phyloP scores from a whole-genome alignment of 2,329 filamentous ascomycete species.

The Geoglossum cookeanum region DNA sequence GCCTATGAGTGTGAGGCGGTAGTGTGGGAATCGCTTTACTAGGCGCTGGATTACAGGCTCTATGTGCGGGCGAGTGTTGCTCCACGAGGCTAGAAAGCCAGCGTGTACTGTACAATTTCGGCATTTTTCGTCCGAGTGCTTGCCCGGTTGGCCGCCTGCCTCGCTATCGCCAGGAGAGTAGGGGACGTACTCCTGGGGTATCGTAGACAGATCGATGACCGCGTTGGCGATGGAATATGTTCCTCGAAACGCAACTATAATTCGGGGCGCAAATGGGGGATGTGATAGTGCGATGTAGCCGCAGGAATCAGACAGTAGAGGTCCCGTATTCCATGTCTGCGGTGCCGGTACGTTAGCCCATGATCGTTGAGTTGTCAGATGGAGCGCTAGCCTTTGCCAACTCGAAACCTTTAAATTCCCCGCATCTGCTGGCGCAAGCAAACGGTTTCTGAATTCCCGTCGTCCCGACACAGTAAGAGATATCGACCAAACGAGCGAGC shows the following conservation, averaged over 20 bases:
- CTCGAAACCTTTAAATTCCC: constrained; percentile 62
- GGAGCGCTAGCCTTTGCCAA: constrained; percentile 39
- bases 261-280: constrained; percentile 34
- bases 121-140: constrained; percentile 27
- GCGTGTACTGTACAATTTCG: constrained; percentile 80
- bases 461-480: constrained; percentile 79
- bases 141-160: background rate
- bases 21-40: constrained; percentile 42
- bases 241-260: constrained; percentile 79
- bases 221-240: constrained; percentile 90
- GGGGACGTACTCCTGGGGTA: constrained; percentile 78
- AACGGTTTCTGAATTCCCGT: constrained; percentile 73
- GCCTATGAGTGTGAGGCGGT: constrained; percentile 61
- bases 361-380: background rate
- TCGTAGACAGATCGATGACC: constrained; percentile 71
- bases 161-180: constrained; percentile 40
- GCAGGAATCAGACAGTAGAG: constrained; percentile 72
- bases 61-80: constrained; percentile 48
- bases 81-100: constrained; percentile 78
- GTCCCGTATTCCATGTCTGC: constrained; percentile 74
- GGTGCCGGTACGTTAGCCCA: background rate
- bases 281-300: constrained; percentile 89
- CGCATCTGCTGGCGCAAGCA: constrained; percentile 64
- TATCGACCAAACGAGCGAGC: constrained; percentile 77
- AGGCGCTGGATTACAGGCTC: constrained; percentile 45